Evolutionary conservation across 345 rosid genomes (phyloP).

Genomic region (Mercurialis annua): DNA sequence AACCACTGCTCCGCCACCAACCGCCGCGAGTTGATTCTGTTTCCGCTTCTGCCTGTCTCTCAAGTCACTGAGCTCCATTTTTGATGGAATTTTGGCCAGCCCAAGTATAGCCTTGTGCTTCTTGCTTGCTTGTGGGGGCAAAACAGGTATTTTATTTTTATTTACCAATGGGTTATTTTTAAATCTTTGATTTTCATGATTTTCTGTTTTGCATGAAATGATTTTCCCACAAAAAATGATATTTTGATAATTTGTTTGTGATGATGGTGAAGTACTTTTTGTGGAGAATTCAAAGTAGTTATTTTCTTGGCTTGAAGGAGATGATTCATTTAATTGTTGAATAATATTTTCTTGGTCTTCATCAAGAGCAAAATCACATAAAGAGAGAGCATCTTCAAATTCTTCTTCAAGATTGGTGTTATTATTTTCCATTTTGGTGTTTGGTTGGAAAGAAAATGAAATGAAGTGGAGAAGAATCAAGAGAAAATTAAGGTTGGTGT

Average conservation of each 20-base stretch:
- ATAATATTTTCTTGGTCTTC: not conserved
- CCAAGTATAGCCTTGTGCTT: constrained; percentile 16
- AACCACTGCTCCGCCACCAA: not conserved
- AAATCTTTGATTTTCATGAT: not conserved
- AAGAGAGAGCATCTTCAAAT: constrained; percentile 2
- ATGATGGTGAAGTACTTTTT: not conserved
- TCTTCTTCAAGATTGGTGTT: constrained; percentile 1
- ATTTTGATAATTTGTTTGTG: not conserved
- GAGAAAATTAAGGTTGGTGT: no score
- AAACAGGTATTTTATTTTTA: not conserved
- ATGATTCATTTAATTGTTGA: not conserved
- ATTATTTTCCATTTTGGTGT: not conserved
- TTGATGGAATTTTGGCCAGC: constrained; percentile 28
- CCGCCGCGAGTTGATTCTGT: constrained; percentile 17
- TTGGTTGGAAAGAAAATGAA: no score
- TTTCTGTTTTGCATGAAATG: not conserved
- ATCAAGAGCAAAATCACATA: not conserved
- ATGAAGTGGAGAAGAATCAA: no score
- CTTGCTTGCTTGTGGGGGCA: not conserved
- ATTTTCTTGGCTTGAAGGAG: not conserved
- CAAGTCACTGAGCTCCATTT: constrained; percentile 41
- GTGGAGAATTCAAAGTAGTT: constrained; percentile 12
- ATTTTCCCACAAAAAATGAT: constrained; percentile 14
- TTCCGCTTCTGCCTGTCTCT: constrained; percentile 35
- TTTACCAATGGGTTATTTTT: not conserved